phyloP scores from a whole-genome alignment of 108 stramenopile genomes.

The Nitzschia sp. region DNA sequence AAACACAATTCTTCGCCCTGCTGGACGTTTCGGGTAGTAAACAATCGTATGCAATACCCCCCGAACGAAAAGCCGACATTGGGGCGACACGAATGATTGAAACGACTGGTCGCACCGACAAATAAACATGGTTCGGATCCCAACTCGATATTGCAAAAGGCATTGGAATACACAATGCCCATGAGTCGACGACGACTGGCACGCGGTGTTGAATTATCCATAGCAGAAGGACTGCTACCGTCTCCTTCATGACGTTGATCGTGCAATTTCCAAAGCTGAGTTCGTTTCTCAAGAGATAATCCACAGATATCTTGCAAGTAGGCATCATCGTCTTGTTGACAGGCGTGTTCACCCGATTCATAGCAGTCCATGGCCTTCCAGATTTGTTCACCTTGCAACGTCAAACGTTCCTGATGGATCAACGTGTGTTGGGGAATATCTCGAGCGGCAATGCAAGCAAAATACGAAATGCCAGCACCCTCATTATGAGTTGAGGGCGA shows the following conservation, averaged over 20 bases:
- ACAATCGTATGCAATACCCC: constrained; percentile 23
- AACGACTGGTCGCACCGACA: constrained; percentile 13
- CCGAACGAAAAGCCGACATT: constrained; percentile 26
- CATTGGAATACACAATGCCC: constrained; percentile 13
- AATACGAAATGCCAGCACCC: neutral
- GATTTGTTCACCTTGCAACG: neutral
- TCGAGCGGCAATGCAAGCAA: constrained; percentile 9
- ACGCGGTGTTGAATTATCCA: neutral
- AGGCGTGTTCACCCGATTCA: neutral
- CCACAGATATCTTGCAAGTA: neutral
- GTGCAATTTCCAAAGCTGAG: constrained; percentile 3
- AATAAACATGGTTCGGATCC: constrained; percentile 7
- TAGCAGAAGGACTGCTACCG: neutral
- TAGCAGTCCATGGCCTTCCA: constrained; percentile 8
- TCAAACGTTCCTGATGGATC: constrained; percentile 5
- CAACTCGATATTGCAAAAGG: constrained; percentile 8
- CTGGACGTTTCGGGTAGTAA: constrained; percentile 1
- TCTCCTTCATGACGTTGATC: constrained; percentile 1
- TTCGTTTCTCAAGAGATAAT: neutral
- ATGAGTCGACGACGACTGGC: neutral
- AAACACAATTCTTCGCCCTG: constrained; percentile 9
- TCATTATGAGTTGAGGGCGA: neutral
- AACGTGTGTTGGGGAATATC: constrained; percentile 17
- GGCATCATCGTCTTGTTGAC: constrained; percentile 2
- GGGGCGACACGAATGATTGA: constrained; percentile 18